Base-by-base conservation (phyloP, 176 grass and related monocot species). In the Bothriochloa decipiens region DNA sequence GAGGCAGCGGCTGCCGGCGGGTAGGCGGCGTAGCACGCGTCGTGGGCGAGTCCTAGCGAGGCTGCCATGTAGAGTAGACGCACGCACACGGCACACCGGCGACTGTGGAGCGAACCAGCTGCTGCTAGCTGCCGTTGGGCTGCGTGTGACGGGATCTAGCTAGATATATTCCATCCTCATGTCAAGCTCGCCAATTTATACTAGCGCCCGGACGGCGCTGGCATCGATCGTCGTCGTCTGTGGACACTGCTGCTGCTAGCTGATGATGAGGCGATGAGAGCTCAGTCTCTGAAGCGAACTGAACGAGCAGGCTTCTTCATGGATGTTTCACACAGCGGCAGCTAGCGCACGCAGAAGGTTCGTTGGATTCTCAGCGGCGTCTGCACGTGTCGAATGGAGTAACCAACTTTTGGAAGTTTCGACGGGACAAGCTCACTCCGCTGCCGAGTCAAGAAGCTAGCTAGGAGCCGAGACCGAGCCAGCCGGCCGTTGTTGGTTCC, bases 51-150 rank as follows among this genome's bases (percentile, higher is more conserved):
- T 69, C 90, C 86, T 10, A 88, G 27, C 4, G 90, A 78, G 32
- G 90, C 74, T 78, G 90, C 86, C 90, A 88, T 88, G 65, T 7
- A 15, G 39, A 65, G 62, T 32, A 26, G 65, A 16, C 15, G 62
- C 16, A 22, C 11, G 32, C 6, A 5, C 42, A 37, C 58, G 64
- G 9, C 17, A 11, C 53, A 17, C 16, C 52, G 52, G 4, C 52
- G 18, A 57, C 53, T 58, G 53, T 23, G 20, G 40, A 42, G 39
- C 39, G 7, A 17, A 4, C 35, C 0, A 20, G n/a, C n/a, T 62
- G n/a, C 58, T n/a, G 15, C 35, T 2, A 20, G n/a, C n/a, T 62
- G n/a, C 58, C 58, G 58, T 62, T 26, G 58, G n/a, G n/a, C 0
- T 62, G 58, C n/a, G 58, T 62, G 57, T 25, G 57, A 61, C 22